These are phyloP conservation scores for Williopsis jadinii DNA, from an alignment of 1,139 yeast species.

Conservation along the genomic window DNA sequence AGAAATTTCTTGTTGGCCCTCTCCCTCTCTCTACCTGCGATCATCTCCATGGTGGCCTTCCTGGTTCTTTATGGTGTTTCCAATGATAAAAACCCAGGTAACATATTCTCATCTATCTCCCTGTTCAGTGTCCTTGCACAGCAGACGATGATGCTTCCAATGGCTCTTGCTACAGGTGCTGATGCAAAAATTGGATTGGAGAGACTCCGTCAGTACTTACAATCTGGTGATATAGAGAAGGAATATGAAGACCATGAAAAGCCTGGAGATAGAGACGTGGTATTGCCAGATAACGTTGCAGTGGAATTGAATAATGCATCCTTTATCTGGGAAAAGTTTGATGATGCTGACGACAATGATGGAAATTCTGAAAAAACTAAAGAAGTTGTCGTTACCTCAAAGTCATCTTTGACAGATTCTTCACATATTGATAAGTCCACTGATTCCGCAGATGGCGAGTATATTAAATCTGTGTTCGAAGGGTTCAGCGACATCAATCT, in stretches of 20 bases:
- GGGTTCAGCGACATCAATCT: slow-evolving; percentile 38
- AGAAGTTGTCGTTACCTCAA: not conserved
- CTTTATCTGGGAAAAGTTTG: slow-evolving; percentile 61
- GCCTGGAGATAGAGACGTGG: slow-evolving; percentile 26
- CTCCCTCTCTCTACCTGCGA: slow-evolving; percentile 52
- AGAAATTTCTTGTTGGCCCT: slow-evolving; percentile 55
- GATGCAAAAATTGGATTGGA: slow-evolving; percentile 63
- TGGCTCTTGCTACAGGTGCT: slow-evolving; percentile 48
- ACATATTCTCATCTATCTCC: slow-evolving; percentile 74
- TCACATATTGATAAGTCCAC: slow-evolving; percentile 1
- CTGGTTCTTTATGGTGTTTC: slow-evolving; percentile 55
- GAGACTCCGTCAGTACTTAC: slow-evolving; percentile 51
- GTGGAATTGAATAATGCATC: slow-evolving; percentile 44
- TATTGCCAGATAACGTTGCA: slow-evolving; percentile 29
- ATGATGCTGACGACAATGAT: slow-evolving; percentile 25
- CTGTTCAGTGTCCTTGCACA: slow-evolving; percentile 64
- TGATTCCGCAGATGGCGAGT: slow-evolving; percentile 1
- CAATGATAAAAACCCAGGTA: slow-evolving; percentile 51
- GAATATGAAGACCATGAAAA: slow-evolving; percentile 13
- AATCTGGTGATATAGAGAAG: slow-evolving; percentile 30
- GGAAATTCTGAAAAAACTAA: not conserved
- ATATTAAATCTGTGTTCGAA: slow-evolving; percentile 19
- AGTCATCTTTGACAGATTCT: not conserved
- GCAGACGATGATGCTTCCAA: slow-evolving; percentile 64
- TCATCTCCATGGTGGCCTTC: slow-evolving; percentile 70